Evolutionary conservation across 1,139 yeast species (phyloP), one percentile per base, ranked within the genome.

Genomic region (Scheffersomyces stambukii): DNA sequence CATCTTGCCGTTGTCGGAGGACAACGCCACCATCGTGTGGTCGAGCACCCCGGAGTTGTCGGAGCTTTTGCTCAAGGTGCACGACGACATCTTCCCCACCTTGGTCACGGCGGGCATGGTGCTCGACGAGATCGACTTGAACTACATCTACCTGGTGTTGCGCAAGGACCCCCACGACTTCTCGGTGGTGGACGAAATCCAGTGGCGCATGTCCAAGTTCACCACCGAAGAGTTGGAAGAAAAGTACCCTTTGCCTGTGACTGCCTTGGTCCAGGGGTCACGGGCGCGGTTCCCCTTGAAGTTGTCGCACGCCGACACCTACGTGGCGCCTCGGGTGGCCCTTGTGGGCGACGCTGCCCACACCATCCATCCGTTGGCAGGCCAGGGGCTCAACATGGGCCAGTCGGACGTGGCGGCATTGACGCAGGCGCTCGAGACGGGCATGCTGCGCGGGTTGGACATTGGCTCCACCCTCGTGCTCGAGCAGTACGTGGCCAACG

Each of bases 381-480:
- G 99, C 4, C 98, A 93, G 57, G 98, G 99, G 10, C 71, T 91
- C 36, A 91, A 91, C 53, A 88, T 91, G 95, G 98, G 98, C n/a
- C 96, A 89, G 53, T 79, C 82, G 19, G 99, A 91, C 50, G 96
- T 85, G 2, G 79, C 79, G 33, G 64, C 80, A 2, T 65, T 91
- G 23, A 77, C 81, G 2, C 62, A 54, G 1, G 84, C 93, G 0
- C 52, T 91, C 23, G 95, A 85, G 42, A 62, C 44, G 8, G 95
- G 95, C 1, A 60, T 75, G 3, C 61, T 64, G 19, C 65, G 96
- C 25, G 99, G 99, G 0, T 65, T 84, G 40, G 98, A 93, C 48
- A 80, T 91, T 31, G 98, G 97, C 1, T 72, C 81, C 13, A 62
- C 78, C n/a, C 60, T 89, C 37, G 88, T 85, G 3, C 66, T 91